These are phyloP conservation scores for Tuber brumale DNA, from an alignment of 495 filamentous ascomycete genomes.

Conservation along the genomic window DNA sequence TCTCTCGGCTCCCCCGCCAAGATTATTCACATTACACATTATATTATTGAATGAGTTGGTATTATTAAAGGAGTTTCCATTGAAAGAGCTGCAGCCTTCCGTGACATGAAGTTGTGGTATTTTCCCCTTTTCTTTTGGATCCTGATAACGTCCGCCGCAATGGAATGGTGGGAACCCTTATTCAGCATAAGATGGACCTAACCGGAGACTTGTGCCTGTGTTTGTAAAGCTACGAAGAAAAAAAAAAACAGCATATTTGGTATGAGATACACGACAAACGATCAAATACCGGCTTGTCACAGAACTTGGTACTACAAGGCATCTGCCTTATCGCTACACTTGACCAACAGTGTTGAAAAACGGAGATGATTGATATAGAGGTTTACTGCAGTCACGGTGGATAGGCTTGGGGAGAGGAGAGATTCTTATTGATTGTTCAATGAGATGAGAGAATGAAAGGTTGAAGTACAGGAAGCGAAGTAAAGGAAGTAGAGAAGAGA, in stretches of 20 bases:
- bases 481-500: no score
- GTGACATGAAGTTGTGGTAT: no score
- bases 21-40: background rate
- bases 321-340: background rate
- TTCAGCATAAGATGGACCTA: background rate
- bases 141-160: background rate
- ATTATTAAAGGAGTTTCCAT: background rate
- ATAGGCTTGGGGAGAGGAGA: no score
- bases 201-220: background rate
- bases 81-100: background rate
- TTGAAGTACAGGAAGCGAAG: no score
- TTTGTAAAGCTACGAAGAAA: background rate
- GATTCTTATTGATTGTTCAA: no score
- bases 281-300: background rate
- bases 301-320: background rate
- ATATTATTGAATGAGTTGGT: background rate
- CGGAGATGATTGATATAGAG: no score
- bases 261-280: background rate
- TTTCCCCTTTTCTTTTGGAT: background rate
- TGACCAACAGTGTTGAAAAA: no score
- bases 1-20: background rate
- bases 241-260: background rate
- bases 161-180: background rate
- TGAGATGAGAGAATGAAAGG: no score
- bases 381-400: no score